Evolutionary conservation across 2,329 filamentous ascomycete species (phyloP), one percentile per base, ranked within the genome.

Genomic region (Claviceps lovelessii): DNA sequence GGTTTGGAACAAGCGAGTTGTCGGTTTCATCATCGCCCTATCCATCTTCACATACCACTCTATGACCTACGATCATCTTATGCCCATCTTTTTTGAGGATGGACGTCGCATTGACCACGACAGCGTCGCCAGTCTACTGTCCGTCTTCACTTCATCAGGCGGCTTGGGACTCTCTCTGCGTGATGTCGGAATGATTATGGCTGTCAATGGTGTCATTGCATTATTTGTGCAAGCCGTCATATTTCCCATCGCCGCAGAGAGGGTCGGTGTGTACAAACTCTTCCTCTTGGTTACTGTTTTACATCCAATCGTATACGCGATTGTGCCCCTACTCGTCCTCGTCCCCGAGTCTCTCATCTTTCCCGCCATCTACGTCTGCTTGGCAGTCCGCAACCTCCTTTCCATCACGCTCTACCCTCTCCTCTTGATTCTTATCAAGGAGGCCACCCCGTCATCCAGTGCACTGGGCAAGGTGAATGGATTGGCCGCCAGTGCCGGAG

Each of bases 31-130:
- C 44, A 64, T 89, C n/a, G 85, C 90, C 1, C 73, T 96, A 50
- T 88, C 86, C 48, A 88, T 96, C 59, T 95, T 95, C 72, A 93
- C 89, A 5, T 95, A 95, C 67, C 90, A 96, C 70, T 89, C 86
- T 42, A 96, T 96, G 90, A 90, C 86, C 0, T 96, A 88, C 69
- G 91, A 96, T 64, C 88, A 95, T 66, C 78, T 96, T 0, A 76
- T 95, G 54, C 90, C 90, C 8, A 95, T 96, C 57, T 96, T 95
- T 70, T 81, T 95, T 52, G 90, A 96, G 67, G 90, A 95, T 62
- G 77, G 83, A 45, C 78, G 79, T 35, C 72, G 70, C 58, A 65
- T 72, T 49, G 68, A 72, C 46, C 65, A 72, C 6, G 59, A 70
- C 29, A 57, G 67, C 46, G 61, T 60, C n/a, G 45, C 60, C 49